These are phyloP conservation scores for Dactylonectria macrodidyma DNA, from an alignment of 2,329 filamentous ascomycete genomes.

Conservation along the genomic window DNA sequence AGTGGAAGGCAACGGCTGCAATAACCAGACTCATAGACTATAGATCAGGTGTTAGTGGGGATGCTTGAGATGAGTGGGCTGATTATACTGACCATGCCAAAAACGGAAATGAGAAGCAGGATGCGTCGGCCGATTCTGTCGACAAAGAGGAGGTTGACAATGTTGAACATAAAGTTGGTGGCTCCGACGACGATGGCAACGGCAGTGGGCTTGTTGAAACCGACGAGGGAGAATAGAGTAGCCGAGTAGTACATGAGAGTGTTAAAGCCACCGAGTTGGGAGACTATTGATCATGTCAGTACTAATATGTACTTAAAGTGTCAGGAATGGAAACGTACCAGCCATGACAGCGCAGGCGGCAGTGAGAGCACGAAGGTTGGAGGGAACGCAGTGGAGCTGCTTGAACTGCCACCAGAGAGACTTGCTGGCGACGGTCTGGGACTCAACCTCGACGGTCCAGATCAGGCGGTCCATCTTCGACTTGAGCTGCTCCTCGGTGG, in stretches of 20 bases:
- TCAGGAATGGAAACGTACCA: slow-evolving; percentile 33
- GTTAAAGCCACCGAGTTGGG: slow-evolving; percentile 66
- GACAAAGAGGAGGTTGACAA: slow-evolving; percentile 60
- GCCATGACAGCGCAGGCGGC: slow-evolving; percentile 64
- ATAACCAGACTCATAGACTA: slow-evolving; percentile 58
- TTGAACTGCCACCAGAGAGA: slow-evolving; percentile 58
- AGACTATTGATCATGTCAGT: slow-evolving; percentile 43
- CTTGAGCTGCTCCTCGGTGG: slow-evolving; percentile 56
- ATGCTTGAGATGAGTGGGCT: not conserved
- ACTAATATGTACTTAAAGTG: not conserved
- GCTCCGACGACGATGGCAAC: slow-evolving; percentile 61
- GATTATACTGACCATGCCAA: slow-evolving; percentile 34
- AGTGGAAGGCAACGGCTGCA: slow-evolving; percentile 58
- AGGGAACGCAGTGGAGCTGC: slow-evolving; percentile 59
- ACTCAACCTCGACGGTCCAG: slow-evolving; percentile 53
- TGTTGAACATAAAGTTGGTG: slow-evolving; percentile 63
- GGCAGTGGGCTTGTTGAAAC: slow-evolving; percentile 61
- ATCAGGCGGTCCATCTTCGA: slow-evolving; percentile 59
- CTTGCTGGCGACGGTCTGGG: slow-evolving; percentile 54
- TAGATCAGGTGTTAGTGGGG: not conserved
- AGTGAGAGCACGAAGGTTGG: slow-evolving; percentile 60
- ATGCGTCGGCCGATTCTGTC: slow-evolving; percentile 60
- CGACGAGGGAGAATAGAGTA: slow-evolving; percentile 62
- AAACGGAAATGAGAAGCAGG: slow-evolving; percentile 58
- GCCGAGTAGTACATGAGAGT: slow-evolving; percentile 65